A percentile compares a stretch with the other conserved stretches of the same genome.
Conservation (phyloP, 2,329 filamentous ascomycete genomes). For the Hypoxylon rubiginosum region DNA sequence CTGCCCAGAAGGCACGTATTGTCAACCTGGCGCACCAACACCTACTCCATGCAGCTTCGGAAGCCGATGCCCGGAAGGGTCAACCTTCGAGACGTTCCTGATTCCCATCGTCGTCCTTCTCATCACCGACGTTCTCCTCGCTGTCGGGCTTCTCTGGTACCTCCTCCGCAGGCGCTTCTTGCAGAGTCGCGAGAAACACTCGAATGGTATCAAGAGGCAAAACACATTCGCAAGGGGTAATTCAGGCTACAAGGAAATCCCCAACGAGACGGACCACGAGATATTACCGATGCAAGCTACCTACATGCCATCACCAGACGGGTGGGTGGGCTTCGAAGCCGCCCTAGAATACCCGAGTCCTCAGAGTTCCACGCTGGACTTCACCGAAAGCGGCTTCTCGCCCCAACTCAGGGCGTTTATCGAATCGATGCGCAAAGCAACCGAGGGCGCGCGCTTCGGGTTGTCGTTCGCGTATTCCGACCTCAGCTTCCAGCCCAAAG, state of each 20-base stretch:
- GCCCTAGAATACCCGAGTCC: conserved; percentile 52
- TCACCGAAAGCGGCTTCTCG: conserved; percentile 52
- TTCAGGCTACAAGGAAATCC: conserved; percentile 54
- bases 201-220: conserved; percentile 43
- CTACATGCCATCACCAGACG: conserved; percentile 48
- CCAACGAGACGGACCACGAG: conserved; percentile 53
- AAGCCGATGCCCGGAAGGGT: conserved; percentile 61
- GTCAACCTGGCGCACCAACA: conserved; percentile 62
- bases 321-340: conserved; percentile 55
- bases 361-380: conserved; percentile 43
- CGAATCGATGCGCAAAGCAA: conserved; percentile 65
- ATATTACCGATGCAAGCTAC: conserved; percentile 53
- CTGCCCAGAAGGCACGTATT: conserved; percentile 65
- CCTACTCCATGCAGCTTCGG: conserved; percentile 63
- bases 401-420: conserved; percentile 64
- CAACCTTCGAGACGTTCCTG: conserved; percentile 57
- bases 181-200: conserved; percentile 49
- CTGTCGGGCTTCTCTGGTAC: conserved; percentile 54
- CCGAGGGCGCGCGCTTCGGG: conserved; percentile 65
- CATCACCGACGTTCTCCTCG: conserved; percentile 58
- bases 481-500: conserved; percentile 63
- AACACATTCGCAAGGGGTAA: conserved; percentile 50
- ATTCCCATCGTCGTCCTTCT: conserved; percentile 60
- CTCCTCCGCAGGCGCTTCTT: conserved; percentile 54
- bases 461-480: conserved; percentile 66